Evolutionary conservation across 2,329 filamentous ascomycete genomes (phyloP).

Genomic region (Fusarium fujikuroi): DNA sequence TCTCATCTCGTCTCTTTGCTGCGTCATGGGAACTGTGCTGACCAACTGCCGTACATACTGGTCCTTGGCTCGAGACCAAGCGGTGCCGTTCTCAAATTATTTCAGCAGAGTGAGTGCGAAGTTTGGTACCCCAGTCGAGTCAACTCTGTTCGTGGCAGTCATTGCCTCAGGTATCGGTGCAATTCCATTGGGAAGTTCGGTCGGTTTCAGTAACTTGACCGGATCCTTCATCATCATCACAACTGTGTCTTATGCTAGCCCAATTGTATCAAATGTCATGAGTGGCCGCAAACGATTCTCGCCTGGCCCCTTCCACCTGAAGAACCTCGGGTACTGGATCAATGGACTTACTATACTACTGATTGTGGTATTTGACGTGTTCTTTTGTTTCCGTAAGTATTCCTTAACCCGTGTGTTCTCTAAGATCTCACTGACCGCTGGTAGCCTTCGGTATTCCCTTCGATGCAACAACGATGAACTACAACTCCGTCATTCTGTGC

Average conservation of each 20-base stretch:
- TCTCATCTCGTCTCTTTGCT: conserved; percentile 40
- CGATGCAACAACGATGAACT: conserved; percentile 41
- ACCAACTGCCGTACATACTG: conserved; percentile 43
- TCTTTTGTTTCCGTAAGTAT: conserved; percentile 45
- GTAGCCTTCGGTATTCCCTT: conserved; percentile 38
- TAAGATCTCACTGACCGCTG: background rate
- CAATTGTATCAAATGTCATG: conserved; percentile 30
- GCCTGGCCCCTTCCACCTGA: conserved; percentile 32
- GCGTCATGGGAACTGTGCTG: conserved; percentile 36
- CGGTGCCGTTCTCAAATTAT: conserved; percentile 33
- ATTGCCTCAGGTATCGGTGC: conserved; percentile 40
- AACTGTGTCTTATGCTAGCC: conserved; percentile 42
- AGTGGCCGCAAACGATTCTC: conserved; percentile 30
- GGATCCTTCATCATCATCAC: conserved; percentile 45
- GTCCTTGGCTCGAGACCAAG: conserved; percentile 41
- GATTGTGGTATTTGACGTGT: conserved; percentile 38
- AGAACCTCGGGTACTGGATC: conserved; percentile 7
- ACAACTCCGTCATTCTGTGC: conserved; percentile 39
- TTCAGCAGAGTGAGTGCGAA: conserved; percentile 34
- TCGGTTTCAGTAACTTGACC: conserved; percentile 42
- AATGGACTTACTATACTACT: conserved; percentile 34
- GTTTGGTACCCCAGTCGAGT: conserved; percentile 36
- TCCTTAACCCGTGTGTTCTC: fast-evolving
- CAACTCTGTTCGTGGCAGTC: conserved; percentile 40
- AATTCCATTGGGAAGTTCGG: conserved; percentile 40